Evolutionary conservation across 2,329 filamentous ascomycete species (phyloP).

Genomic region (Trichothecium roseum): DNA sequence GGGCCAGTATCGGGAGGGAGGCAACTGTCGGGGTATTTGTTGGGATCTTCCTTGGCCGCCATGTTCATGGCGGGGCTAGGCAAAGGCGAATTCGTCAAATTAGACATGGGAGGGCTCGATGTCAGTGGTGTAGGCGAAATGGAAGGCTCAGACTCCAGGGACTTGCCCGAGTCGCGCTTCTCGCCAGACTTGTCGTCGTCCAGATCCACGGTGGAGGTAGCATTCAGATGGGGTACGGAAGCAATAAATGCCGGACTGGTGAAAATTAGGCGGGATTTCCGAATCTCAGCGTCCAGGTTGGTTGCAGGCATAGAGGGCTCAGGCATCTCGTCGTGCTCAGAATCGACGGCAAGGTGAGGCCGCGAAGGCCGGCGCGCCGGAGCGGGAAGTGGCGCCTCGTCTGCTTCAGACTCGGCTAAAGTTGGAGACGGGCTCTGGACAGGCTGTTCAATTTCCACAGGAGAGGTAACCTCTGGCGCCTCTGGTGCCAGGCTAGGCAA

Average conservation of each 20-base stretch:
- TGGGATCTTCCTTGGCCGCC: background rate
- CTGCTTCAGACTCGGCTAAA: too few relatives aligned
- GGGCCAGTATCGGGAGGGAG: conserved; percentile 13
- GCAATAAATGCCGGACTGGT: conserved; percentile 25
- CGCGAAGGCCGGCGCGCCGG: too few relatives aligned
- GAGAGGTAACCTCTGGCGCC: background rate
- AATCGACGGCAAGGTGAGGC: background rate
- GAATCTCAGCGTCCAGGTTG: conserved; percentile 26
- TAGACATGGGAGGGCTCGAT: too few relatives aligned
- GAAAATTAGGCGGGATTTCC: conserved; percentile 29
- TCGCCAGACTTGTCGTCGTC: conserved; percentile 17
- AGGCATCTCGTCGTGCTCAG: conserved; percentile 9
- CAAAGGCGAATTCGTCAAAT: background rate
- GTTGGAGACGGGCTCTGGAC: too few relatives aligned
- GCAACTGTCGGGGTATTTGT: conserved; percentile 14
- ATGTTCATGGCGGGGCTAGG: background rate
- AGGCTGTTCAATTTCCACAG: background rate
- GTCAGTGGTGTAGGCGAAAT: too few relatives aligned
- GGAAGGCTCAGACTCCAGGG: conserved; percentile 25
- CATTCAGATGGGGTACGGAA: conserved; percentile 25
- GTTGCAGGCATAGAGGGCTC: conserved; percentile 10
- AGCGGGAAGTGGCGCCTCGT: too few relatives aligned
- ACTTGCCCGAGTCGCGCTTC: conserved; percentile 43
- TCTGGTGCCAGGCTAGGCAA: too few relatives aligned
- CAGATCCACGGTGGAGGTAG: background rate